Evolutionary conservation across 148 eudicot species (phyloP), one percentile per base, ranked within the genome.

Genomic region (Spergularia marina): DNA sequence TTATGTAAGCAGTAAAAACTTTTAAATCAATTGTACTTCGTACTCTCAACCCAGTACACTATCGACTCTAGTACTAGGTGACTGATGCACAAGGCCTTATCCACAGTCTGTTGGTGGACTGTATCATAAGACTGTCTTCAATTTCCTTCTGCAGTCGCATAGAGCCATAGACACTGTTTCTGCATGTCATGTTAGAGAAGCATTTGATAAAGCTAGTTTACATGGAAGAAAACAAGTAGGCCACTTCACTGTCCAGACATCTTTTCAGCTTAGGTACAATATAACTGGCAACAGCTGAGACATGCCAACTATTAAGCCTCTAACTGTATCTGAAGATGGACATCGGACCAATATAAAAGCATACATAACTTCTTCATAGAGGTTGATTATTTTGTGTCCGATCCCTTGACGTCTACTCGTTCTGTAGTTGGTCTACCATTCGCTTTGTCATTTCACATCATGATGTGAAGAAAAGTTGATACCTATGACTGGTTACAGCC

Each of bases 371-470:
- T 59, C 23, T 12, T 59, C 30, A 59, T 4, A 44, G 49, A 44
- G 49, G 1, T 6, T 44, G 20, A 64, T 40, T 16, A 65, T 17
- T 10, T 40, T 65, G 52, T 15, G 52, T 15, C 52, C 23, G 25
- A 23, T 23, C 25, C 1, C 15, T 4, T 47, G 7, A 44, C 10
- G 65, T n/a, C 44, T 13, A 66, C 44, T 34, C 44, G n/a, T 41
- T 64, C 21, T 65, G 41, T 68, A 21, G 13, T 23, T 76, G 36
- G 17, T 30, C 71, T 21, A 67, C 21, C 65, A 68, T 49, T 25
- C 51, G 53, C 65, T 52, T 36, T 61, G 70, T 79, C 74, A 53
- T 79, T 10, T 79, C 30, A 6, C 47, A 21, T 55, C 56, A 41
- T 47, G 52, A 30, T 25, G 8, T 6, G 53, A 60, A 25, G 13